These are phyloP conservation scores for Microbotryum saponariae DNA, from an alignment of 1,284 basidiomycete genomes.

Conservation along the genomic window DNA sequence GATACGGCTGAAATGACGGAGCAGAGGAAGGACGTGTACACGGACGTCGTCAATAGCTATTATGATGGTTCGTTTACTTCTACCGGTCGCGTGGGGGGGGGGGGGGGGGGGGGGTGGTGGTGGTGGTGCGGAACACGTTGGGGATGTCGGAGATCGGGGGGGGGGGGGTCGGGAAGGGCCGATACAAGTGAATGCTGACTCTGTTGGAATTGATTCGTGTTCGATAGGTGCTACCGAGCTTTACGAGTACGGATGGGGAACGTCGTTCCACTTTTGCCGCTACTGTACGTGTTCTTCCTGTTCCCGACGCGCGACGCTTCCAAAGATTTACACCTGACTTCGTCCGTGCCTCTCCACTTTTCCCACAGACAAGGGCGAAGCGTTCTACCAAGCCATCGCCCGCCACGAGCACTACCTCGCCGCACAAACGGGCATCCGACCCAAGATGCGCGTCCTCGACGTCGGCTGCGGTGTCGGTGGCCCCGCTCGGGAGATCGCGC, in stretches of 20 bases:
- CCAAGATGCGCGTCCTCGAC: conserved; percentile 93
- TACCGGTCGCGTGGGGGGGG: too few relatives aligned
- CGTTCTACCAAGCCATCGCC: conserved; percentile 70
- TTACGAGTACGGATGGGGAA: conserved; percentile 87
- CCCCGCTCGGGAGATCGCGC: conserved; percentile 88
- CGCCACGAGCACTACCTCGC: conserved; percentile 98
- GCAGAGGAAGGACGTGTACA: conserved; percentile 69
- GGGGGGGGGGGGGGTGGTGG: neutral
- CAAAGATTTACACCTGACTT: too few relatives aligned
- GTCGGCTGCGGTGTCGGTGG: conserved; percentile 98
- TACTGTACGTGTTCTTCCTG: conserved; percentile 47
- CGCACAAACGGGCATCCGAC: conserved; percentile 66
- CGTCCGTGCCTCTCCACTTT: neutral
- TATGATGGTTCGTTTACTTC: conserved; percentile 60
- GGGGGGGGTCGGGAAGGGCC: too few relatives aligned
- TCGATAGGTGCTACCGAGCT: conserved; percentile 65
- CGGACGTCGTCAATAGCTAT: conserved; percentile 85
- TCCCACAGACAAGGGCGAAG: conserved; percentile 71
- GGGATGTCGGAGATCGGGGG: too few relatives aligned
- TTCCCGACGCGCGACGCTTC: too few relatives aligned
- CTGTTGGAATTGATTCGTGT: too few relatives aligned
- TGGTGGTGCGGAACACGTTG: too few relatives aligned
- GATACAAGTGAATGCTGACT: too few relatives aligned
- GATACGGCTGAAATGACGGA: conserved; percentile 64
- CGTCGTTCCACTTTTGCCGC: conserved; percentile 90